These are phyloP conservation scores for Tylopilus rubrobrunneus DNA, from an alignment of 768 basidiomycete genomes.

Conservation along the genomic window DNA sequence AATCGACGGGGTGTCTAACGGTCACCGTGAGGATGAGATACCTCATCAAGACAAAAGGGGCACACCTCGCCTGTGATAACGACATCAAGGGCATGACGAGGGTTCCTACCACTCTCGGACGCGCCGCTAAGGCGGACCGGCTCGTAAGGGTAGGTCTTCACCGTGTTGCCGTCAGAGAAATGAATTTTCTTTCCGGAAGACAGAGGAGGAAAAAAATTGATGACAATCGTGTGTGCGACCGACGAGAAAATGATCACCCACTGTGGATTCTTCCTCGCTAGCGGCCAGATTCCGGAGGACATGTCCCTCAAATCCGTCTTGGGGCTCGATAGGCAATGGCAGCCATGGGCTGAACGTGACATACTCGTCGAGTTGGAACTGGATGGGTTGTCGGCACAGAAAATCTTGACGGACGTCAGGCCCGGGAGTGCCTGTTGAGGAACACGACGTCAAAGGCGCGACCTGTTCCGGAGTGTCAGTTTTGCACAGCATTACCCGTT, in stretches of 20 bases:
- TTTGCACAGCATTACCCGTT: constrained; percentile 1
- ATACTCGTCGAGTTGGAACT: constrained; percentile 46
- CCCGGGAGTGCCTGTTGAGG: constrained; percentile 8
- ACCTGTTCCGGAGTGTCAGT: constrained; percentile 25
- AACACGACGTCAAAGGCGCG: constrained; percentile 22
- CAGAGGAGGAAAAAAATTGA: background rate
- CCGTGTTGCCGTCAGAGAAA: constrained; percentile 27
- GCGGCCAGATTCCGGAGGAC: constrained; percentile 17
- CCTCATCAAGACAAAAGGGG: constrained; percentile 19
- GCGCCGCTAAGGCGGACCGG: constrained; percentile 28
- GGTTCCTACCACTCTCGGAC: constrained; percentile 25
- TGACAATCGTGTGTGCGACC: constrained; percentile 22
- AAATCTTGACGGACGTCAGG: constrained; percentile 30
- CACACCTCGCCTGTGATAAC: constrained; percentile 34
- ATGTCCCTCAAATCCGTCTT: constrained; percentile 21
- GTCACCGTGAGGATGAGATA: constrained; percentile 21
- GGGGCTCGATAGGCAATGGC: constrained; percentile 28
- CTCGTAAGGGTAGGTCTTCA: constrained; percentile 27
- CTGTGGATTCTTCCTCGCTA: constrained; percentile 22
- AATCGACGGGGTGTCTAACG: constrained; percentile 49
- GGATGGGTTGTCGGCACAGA: constrained; percentile 45
- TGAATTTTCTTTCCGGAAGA: constrained; percentile 17
- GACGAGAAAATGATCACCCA: constrained; percentile 15
- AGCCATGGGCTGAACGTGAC: constrained; percentile 38
- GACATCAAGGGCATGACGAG: constrained; percentile 33